Base-by-base conservation (phyloP, 306 rosid genomes). In the Cicer bijugum region DNA sequence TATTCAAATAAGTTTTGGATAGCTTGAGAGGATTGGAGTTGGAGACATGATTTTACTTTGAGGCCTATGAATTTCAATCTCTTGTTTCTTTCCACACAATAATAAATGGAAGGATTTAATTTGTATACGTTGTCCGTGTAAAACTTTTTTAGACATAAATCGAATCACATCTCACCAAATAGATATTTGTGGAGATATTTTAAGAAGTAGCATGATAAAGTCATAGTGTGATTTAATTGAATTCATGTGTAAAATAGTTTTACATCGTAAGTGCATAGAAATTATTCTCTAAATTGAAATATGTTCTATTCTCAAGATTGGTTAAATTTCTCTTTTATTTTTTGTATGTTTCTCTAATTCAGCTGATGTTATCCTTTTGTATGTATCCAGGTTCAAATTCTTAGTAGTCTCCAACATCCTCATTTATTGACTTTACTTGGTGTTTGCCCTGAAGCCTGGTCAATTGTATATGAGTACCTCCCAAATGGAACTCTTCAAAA, bases 341-440 rank as follows among this genome's bases (percentile, higher is more conserved):
- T 16, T 67, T 33, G 11, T 45, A 15, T 55, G 69, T 61, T 68
- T 61, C 51, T 57, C 60, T 43, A 59, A 69, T 67, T 72, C 79
- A 28, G 72, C 52, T 65, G 48, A 71, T 57, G 14, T 52, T 67
- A 37, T 71, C 76, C 72, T 71, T 62, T 67, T 84, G 81, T 76
- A 35, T 84, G 81, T 76, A 35, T 75, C 37, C 83, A 92, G 98
- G 96, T 93, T 85, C 88, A 84, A 76, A 89, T 87, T 80, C 94
- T 93, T 66, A 87, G 93, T 43, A 86, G 88, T 77, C 83, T 93
- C 55, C 92, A 86, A 78, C 98, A 93, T 74, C 97, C 93, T 75
- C 96, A 89, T 82, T 82, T 93, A 37, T 88, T 93, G 78, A 82
- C 90, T 39, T 84, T 93, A 83, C 97, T 93, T 61, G 98, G 97